phyloP scores from a whole-genome alignment of 176 grass and related monocot species.

The Oryza coarctata region DNA sequence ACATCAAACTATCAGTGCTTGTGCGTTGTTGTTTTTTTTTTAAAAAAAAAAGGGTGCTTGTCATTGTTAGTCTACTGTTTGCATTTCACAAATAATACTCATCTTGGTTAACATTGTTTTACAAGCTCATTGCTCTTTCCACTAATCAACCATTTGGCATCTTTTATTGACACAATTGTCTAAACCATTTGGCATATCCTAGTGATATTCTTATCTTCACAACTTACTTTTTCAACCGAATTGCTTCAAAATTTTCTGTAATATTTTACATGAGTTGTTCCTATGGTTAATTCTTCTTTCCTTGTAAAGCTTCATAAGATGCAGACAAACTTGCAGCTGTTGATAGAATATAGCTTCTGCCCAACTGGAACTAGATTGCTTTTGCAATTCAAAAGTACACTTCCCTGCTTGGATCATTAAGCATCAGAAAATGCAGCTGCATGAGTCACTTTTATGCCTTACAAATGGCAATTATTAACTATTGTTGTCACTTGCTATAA shows the following conservation, averaged over 20 bases:
- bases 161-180: neutral
- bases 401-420: neutral
- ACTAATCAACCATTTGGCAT: neutral
- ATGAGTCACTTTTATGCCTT: conserved; percentile 6
- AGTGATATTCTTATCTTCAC: conserved; percentile 14
- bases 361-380: conserved; percentile 14
- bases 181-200: neutral
- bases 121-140: neutral
- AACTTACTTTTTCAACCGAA: conserved; percentile 6
- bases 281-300: conserved; percentile 6
- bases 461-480: conserved; percentile 1
- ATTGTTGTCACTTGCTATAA: conserved; percentile 39
- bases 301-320: neutral
- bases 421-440: neutral
- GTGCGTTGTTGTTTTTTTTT: too few species aligned
- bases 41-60: neutral
- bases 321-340: neutral
- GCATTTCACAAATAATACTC: conserved; percentile 15
- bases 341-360: neutral
- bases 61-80: neutral
- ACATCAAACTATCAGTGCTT: neutral
- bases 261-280: neutral
- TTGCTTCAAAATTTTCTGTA: conserved; percentile 2
- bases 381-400: conserved; percentile 8
- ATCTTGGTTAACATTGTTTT: neutral